A percentile compares a stretch with the other conserved stretches of the same genome.
Evolutionary conservation across 2,329 filamentous ascomycete genomes (phyloP).

Genomic region (Rasamsonia emersonii): DNA sequence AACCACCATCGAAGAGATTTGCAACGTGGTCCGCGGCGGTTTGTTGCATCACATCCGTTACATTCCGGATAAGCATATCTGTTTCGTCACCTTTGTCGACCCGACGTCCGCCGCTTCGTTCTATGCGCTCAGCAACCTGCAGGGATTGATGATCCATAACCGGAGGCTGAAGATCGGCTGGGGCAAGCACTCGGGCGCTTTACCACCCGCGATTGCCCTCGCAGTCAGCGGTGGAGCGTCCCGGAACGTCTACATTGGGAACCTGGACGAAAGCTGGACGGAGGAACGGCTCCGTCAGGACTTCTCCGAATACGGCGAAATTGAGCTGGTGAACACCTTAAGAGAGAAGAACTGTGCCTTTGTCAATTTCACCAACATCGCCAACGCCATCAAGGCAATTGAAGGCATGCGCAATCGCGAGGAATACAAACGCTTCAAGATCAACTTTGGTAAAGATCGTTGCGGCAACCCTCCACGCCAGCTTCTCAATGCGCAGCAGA

Average conservation of each 20-base stretch:
- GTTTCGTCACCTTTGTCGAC: conserved; percentile 99
- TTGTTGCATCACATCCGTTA: conserved; percentile 97
- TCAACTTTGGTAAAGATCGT: conserved; percentile 98
- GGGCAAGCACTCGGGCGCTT: conserved; percentile 96
- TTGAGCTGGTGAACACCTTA: conserved; percentile 91
- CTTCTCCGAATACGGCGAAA: conserved; percentile 95
- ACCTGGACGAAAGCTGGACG: conserved; percentile 93
- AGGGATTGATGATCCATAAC: conserved; percentile 99
- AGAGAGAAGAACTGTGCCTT: conserved; percentile 99
- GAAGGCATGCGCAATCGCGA: conserved; percentile 91
- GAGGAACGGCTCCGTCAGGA: conserved; percentile 93
- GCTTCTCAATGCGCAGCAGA: conserved; percentile 59
- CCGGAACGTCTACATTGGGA: conserved; percentile 97
- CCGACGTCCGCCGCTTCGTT: conserved; percentile 96
- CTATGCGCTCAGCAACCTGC: conserved; percentile 93
- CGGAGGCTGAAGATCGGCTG: conserved; percentile 95
- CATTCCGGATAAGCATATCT: conserved; percentile 99
- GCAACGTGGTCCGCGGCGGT: conserved; percentile 93
- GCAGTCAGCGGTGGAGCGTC: conserved; percentile 95
- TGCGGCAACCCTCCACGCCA: conserved; percentile 95
- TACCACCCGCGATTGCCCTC: conserved; percentile 89
- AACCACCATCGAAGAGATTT: conserved; percentile 98
- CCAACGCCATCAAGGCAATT: conserved; percentile 98
- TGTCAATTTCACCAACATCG: conserved; percentile 99
- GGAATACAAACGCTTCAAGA: conserved; percentile 97